Evolutionary conservation across 345 rosid species (phyloP).

Genomic region (Bruguiera gymnorhiza): DNA sequence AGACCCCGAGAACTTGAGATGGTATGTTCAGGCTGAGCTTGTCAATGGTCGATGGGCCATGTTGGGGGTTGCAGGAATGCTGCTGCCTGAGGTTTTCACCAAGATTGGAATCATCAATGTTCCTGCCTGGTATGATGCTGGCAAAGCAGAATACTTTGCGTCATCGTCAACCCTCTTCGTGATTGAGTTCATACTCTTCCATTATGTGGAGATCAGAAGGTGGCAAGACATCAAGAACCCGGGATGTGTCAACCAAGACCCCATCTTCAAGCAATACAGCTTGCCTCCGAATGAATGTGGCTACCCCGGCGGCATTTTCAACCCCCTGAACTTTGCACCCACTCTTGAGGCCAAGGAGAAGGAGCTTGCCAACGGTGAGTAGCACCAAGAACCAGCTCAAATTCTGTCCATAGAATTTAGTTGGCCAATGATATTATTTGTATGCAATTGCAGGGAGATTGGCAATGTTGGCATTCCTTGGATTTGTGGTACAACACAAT

Average conservation of each 20-base stretch:
- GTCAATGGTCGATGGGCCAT: slow-evolving; percentile 94
- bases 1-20: slow-evolving; percentile 90
- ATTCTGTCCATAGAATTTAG: neutral
- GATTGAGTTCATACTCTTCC: slow-evolving; percentile 92
- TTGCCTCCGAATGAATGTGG: slow-evolving; percentile 81
- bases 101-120: slow-evolving; percentile 70
- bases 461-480: slow-evolving; percentile 96
- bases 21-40: slow-evolving; percentile 92
- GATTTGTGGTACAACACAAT: slow-evolving; percentile 81
- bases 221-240: slow-evolving; percentile 99
- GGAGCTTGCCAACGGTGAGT: slow-evolving; percentile 83
- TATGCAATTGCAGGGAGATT: slow-evolving; percentile 65
- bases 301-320: slow-evolving; percentile 89
- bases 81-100: slow-evolving; percentile 88
- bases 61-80: slow-evolving; percentile 94
- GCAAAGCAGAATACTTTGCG: slow-evolving; percentile 89
- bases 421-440: neutral
- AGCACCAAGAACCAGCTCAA: neutral
- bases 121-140: slow-evolving; percentile 89
- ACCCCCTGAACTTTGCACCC: slow-evolving; percentile 90
- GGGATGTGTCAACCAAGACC: slow-evolving; percentile 95
- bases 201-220: slow-evolving; percentile 93
- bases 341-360: slow-evolving; percentile 90
- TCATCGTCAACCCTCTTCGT: slow-evolving; percentile 89
- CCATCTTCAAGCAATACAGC: slow-evolving; percentile 96